These are phyloP conservation scores for Rutstroemia sp. DNA, from an alignment of 2,329 filamentous ascomycete genomes.

Conservation along the genomic window DNA sequence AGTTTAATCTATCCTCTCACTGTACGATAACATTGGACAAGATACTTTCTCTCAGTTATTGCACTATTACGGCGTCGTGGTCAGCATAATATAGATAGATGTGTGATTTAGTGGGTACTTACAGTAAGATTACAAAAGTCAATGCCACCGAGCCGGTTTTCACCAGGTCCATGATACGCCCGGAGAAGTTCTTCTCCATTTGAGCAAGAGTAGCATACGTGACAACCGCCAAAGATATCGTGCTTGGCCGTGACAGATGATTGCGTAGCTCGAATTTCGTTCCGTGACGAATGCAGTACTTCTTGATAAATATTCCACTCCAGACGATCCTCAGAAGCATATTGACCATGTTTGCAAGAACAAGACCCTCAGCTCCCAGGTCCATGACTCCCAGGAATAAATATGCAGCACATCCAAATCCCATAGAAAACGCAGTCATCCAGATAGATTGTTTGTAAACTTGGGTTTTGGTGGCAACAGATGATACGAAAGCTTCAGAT, in stretches of 20 bases:
- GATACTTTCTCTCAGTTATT: slow-evolving; percentile 46
- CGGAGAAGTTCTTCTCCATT: slow-evolving; percentile 20
- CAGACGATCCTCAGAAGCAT: slow-evolving; percentile 81
- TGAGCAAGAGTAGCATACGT: slow-evolving; percentile 37
- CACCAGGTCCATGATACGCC: slow-evolving; percentile 30
- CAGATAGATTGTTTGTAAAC: slow-evolving; percentile 71
- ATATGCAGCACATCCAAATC: slow-evolving; percentile 69
- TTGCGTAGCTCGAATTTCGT: slow-evolving; percentile 34
- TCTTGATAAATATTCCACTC: slow-evolving; percentile 65
- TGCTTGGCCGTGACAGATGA: slow-evolving; percentile 38
- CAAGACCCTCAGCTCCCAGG: slow-evolving; percentile 71
- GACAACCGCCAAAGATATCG: slow-evolving; percentile 37
- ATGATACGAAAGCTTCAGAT: slow-evolving; percentile 85
- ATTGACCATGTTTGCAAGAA: slow-evolving; percentile 82
- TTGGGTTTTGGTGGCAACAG: slow-evolving; percentile 68
- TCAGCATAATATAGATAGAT: slow-evolving; percentile 7
- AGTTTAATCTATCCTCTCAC: slow-evolving; percentile 29
- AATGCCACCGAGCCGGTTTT: slow-evolving; percentile 43
- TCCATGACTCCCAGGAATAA: slow-evolving; percentile 62
- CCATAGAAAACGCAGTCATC: slow-evolving; percentile 76
- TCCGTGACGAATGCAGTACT: slow-evolving; percentile 49
- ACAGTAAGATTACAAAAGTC: slow-evolving; percentile 51
- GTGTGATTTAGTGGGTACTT: slow-evolving; percentile 31
- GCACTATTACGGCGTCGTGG: slow-evolving; percentile 33
- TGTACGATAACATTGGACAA: slow-evolving; percentile 43